Evolutionary conservation across 768 basidiomycete species (phyloP).

Genomic region (Artomyces pyxidatus): DNA sequence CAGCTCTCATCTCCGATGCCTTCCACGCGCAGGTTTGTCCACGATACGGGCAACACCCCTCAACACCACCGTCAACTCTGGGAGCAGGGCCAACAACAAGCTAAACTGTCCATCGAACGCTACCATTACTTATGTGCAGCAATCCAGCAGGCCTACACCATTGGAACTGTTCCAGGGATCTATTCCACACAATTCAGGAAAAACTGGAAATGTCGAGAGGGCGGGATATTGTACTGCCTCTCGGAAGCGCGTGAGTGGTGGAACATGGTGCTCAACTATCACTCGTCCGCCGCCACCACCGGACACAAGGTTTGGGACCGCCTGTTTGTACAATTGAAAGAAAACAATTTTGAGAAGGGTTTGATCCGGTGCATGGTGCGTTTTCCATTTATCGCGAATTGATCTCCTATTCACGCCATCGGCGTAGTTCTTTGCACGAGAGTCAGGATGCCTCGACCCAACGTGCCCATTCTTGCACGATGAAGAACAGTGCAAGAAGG

Average conservation of each 20-base stretch:
- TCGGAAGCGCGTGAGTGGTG: constrained; percentile 3
- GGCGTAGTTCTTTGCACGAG: constrained; percentile 12
- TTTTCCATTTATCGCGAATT: background rate
- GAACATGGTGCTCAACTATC: constrained; percentile 16
- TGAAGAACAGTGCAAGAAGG: background rate
- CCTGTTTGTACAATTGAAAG: constrained; percentile 8
- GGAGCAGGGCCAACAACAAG: background rate
- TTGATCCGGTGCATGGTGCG: constrained; percentile 14
- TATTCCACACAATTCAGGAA: constrained; percentile 1
- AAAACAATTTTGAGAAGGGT: background rate
- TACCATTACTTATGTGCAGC: background rate
- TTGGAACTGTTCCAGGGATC: background rate
- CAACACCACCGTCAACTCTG: background rate
- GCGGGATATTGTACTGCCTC: constrained; percentile 9
- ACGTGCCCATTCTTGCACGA: constrained; percentile 14
- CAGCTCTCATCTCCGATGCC: no score
- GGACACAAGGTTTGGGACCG: constrained; percentile 10
- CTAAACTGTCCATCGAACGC: background rate
- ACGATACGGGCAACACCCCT: background rate
- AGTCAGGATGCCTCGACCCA: constrained; percentile 10
- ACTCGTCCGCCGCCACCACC: constrained; percentile 9
- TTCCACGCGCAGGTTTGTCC: no score
- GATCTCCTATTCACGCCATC: background rate
- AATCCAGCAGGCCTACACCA: background rate
- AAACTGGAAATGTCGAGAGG: constrained; percentile 13